Base-by-base conservation (phyloP, 2,329 filamentous ascomycete species). In the Aspergillus ustus region DNA sequence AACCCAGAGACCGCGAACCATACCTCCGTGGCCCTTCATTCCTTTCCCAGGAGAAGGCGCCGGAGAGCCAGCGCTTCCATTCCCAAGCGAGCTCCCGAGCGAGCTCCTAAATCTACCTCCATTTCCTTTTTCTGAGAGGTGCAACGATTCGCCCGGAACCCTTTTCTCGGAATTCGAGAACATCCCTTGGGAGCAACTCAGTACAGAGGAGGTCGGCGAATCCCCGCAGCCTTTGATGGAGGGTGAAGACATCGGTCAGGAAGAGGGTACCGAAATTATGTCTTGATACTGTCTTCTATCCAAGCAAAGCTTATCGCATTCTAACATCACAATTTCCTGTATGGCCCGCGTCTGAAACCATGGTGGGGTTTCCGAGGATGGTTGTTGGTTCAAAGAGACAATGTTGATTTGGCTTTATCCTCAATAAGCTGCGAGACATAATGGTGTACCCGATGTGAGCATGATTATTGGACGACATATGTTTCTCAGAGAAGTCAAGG, bases 151-250 rank as follows among this genome's bases (percentile, higher is more conserved):
- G 17, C 44, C 48, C 34, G 34, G 49, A 20, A 17, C 13, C 8
- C 22, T 17, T 6, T 15, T 54, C 11, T 37, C 51, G 34, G 57
- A 44, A 4, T 13, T 49, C 6, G 57, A 60, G n/a, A 28, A 44
- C 20, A 44, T 60, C 25, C 45, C 57, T 20, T 52, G 49, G 49
- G 43, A 45, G 31, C 52, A 17, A 8, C 51, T 50, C 34, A 46
- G 44, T 13, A 25, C 15, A 15, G 44, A 59, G 7, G 50, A 49
- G 20, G 22, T 44, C 25, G 40, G 13, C 19, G 20, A 31, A 13
- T 11, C 19, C 20, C 28, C 11, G 15, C 28, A 5, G 20, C n/a
- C 19, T n/a, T 34, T 25, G 53, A 37, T 6, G 31, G 51, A 43
- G 34, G 53, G 37, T 5, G 52, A 54, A 9, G 43, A 34, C 20